Base-by-base conservation (phyloP, 2,329 filamentous ascomycete species). In the Penicillium palitans region DNA sequence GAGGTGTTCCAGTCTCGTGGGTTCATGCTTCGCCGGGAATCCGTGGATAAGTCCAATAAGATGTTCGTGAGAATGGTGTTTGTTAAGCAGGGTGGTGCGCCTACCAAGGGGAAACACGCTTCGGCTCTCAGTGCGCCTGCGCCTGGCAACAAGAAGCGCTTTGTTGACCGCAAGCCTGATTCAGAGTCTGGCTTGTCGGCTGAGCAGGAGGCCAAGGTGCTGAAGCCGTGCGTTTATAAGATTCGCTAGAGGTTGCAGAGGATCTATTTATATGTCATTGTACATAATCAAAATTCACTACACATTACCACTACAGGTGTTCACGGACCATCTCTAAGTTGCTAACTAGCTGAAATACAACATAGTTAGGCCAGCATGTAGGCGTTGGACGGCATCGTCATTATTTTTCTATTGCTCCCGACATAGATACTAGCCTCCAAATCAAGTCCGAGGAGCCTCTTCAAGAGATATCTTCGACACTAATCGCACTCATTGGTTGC, bases 1-100 rank as follows among this genome's bases (percentile, higher is more conserved):
- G 88, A 93, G 52, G 91, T 93, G 1, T 83, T 98, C 62, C 80
- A 83, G 51, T 87, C 87, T 66, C 83, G 93, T 21, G 95, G 95
- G 0, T 97, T 99, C 70, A 81, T 93, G n/a, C 82, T 97, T 31
- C 89, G 89, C 67, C 85, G 85, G 83, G 66, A 83, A 79, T 62
- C 88, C 0, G 82, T 96, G 10, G 92, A 99, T 78, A 79, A 96
- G 69, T 85, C 84, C 56, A 99, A 99, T 78, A 96, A 90, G 79
- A 99, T 99, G 95, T 99, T 99, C 79, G 93, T 98, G 66, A 91
- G 89, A 78, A 93, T 99, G 91, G 87, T 89, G 68, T 99, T 99
- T 76, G 81, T 93, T 68, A 99, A 98, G 79, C 86, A 84, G n/a
- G 86, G 68, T 37, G 69, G 86, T 21, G 79, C 86, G 45, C 89